Conservation (phyloP, 306 rosid species). For the Psophocarpus tetragonolobus region DNA sequence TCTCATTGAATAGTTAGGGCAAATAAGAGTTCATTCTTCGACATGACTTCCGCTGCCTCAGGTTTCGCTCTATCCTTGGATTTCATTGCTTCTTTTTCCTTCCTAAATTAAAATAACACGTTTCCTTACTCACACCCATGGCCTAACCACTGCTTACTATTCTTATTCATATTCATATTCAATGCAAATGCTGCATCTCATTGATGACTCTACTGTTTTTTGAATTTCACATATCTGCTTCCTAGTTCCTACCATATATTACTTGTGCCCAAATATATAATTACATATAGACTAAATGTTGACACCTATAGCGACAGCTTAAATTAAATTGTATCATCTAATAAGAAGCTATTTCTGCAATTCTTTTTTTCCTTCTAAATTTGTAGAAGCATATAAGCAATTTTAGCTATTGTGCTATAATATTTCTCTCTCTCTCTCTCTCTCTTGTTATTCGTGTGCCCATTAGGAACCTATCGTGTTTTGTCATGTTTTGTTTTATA, state of each 20-base stretch:
- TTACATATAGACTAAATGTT: not conserved
- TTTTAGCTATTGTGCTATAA: not conserved
- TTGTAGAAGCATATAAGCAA: not conserved
- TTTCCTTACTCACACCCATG: not conserved
- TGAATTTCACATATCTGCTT: not conserved
- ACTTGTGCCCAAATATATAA: not conserved
- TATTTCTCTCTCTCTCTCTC: not conserved
- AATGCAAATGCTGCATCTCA: not conserved
- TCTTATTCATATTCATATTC: not conserved
- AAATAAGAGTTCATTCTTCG: not conserved
- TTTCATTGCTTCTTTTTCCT: not conserved
- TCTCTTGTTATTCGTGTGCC: not conserved
- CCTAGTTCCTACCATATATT: not conserved
- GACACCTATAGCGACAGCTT: not conserved
- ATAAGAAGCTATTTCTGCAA: not conserved
- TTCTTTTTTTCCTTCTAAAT: not conserved
- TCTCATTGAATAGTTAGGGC: conserved; percentile 1
- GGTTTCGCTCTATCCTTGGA: conserved; percentile 50
- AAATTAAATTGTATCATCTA: not conserved
- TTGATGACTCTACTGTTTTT: not conserved
- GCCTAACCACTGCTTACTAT: conserved; percentile 3
- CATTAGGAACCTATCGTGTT: not conserved
- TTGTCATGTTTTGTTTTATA: conserved; percentile 36
- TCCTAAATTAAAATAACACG: not conserved
- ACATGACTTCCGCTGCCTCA: conserved; percentile 32